phyloP scores from a whole-genome alignment of 257 asterid species.

The Solanum etuberosum region DNA sequence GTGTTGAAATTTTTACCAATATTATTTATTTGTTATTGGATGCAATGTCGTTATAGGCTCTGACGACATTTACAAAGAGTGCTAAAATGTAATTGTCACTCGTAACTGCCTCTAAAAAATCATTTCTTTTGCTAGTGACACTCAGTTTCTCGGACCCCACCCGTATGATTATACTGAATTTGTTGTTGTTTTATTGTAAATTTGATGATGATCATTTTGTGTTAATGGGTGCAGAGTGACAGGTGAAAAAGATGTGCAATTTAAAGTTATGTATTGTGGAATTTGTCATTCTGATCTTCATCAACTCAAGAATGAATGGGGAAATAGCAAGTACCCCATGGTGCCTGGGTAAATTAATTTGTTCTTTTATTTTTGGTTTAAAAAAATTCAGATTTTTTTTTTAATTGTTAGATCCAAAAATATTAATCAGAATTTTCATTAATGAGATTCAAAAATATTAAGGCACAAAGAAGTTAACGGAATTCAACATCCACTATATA shows the following conservation, averaged over 20 bases:
- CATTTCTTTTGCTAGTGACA: no score
- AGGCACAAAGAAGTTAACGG: neutral
- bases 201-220: neutral
- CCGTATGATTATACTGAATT: no score
- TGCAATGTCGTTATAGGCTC: no score
- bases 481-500: neutral
- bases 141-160: no score
- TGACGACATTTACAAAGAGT: no score
- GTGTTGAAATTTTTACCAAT: no score
- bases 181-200: neutral
- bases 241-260: slow-evolving; percentile 35
- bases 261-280: slow-evolving; percentile 43
- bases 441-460: neutral
- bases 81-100: no score
- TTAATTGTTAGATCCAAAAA: neutral
- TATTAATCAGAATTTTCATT: neutral
- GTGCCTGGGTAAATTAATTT: slow-evolving; percentile 30
- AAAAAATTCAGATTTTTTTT: neutral
- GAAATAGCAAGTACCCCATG: slow-evolving; percentile 27
- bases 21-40: no score
- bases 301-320: slow-evolving; percentile 38
- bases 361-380: neutral
- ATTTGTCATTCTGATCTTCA: slow-evolving; percentile 49
- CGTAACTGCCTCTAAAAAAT: no score
- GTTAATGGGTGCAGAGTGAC: slow-evolving; percentile 16